Evolutionary conservation across 345 rosid genomes (phyloP), one percentile per base, ranked within the genome.

Genomic region (Linum trigynum): DNA sequence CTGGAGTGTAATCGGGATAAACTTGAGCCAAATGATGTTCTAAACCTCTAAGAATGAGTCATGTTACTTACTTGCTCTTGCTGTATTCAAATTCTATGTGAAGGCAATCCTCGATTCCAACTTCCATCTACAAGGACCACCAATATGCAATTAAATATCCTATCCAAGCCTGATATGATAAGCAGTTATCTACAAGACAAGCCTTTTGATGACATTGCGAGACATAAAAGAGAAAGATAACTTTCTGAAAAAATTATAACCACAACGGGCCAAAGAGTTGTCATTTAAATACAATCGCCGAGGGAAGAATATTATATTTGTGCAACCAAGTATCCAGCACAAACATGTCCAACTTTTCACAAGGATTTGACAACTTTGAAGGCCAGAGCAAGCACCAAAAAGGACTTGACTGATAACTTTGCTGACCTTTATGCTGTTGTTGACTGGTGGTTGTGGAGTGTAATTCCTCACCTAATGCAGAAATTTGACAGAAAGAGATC

Each of bases 391-490:
- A 59, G 9, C 5, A 36, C 4, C 3, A 38, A 23, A 59, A 59
- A 23, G 36, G 3, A 15, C 14, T 48, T 10, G 40, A 57, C 35
- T 16, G 37, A 16, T 59, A 35, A 35, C 15, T 59, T 38, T 23
- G 15, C 62, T 59, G 62, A 62, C 65, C 65, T 62, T 62, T n/a
- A 62, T 62, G 50, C 65, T 62, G 50, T 62, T 62, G 12, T 62
- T 62, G 17, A 62, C 41, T 15, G 65, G 41, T 39, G 65, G 65
- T 36, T 36, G 65, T 40, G 65, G 65, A 39, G 65, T 41, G 50
- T 62, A 62, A 39, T 62, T 62, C 16, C 65, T 48, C 7, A 62
- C 65, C 65, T 62, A 50, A 38, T n/a, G 32, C 16, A 62, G 35
- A 39, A 59, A 23, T 23, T 11, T 3, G 36, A 35, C 37, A 3